Evolutionary conservation across 495 filamentous ascomycete species (phyloP).

Genomic region (Friedmanniomyces endolithicus): DNA sequence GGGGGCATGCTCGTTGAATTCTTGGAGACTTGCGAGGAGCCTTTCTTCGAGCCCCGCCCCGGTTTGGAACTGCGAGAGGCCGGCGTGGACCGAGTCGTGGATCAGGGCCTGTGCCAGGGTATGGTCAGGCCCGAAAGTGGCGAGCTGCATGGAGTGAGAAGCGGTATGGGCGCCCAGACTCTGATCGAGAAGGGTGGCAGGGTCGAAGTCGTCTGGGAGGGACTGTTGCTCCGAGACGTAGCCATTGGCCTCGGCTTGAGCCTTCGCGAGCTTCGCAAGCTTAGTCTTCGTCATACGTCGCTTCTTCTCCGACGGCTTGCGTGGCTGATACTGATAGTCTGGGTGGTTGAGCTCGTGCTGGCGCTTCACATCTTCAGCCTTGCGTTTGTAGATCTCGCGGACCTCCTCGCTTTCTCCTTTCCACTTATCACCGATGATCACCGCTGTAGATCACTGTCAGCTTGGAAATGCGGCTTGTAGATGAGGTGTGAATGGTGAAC

Average conservation of each 20-base stretch:
- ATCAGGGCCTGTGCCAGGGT: not conserved
- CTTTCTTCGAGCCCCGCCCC: not conserved
- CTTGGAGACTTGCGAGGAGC: not conserved
- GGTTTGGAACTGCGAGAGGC: not conserved
- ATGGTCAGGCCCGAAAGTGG: not conserved
- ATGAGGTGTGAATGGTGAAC: not conserved
- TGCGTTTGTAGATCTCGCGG: conserved; percentile 26
- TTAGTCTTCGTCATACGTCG: conserved; percentile 29
- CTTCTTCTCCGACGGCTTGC: conserved; percentile 38
- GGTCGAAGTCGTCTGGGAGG: conserved; percentile 4
- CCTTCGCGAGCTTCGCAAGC: conserved; percentile 15
- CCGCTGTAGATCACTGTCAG: conserved; percentile 23
- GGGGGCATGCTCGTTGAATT: not conserved
- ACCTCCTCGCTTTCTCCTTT: conserved; percentile 28
- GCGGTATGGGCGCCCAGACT: not conserved
- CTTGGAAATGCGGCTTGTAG: not conserved
- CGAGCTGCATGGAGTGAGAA: not conserved
- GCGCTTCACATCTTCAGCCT: conserved; percentile 32
- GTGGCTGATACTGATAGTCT: conserved; percentile 39
- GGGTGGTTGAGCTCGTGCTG: conserved; percentile 36
- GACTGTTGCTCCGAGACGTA: not conserved
- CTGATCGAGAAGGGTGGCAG: not conserved
- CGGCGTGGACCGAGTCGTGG: too few relatives aligned
- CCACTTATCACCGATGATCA: conserved; percentile 37
- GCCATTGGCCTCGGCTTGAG: conserved; percentile 1